These are phyloP conservation scores for Mucor circinelloides DNA, from an alignment of 371 early-diverging fungal species.

Conservation along the genomic window DNA sequence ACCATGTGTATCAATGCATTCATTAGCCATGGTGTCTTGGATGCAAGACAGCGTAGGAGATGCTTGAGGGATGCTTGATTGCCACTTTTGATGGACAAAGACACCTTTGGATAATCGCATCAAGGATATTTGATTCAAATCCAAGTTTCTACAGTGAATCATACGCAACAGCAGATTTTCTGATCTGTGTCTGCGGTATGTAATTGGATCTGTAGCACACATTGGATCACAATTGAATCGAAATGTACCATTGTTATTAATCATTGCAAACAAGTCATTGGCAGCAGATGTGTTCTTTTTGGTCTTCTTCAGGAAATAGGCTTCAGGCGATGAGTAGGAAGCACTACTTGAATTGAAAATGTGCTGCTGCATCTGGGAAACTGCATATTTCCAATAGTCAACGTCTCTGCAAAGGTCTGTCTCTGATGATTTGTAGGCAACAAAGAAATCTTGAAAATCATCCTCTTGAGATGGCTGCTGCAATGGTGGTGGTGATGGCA, in stretches of 20 bases:
- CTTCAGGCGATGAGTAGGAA: slow-evolving; percentile 29
- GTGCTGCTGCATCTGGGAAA: slow-evolving; percentile 26
- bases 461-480: neutral
- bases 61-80: slow-evolving; percentile 18
- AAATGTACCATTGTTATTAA: neutral
- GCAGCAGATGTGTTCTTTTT: neutral
- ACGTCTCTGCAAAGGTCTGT: neutral
- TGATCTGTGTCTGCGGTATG: slow-evolving; percentile 38
- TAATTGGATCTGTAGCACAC: slow-evolving; percentile 10
- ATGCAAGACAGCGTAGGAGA: slow-evolving; percentile 33
- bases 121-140: slow-evolving; percentile 23
- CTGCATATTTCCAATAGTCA: slow-evolving; percentile 10
- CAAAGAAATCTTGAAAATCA: slow-evolving; percentile 14
- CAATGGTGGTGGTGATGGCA: too few species aligned
- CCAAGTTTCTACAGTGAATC: slow-evolving; percentile 27
- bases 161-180: slow-evolving; percentile 39
- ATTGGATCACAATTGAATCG: slow-evolving; percentile 1
- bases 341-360: slow-evolving; percentile 36
- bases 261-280: neutral
- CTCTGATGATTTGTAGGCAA: neutral
- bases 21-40: slow-evolving; percentile 5
- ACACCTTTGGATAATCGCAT: slow-evolving; percentile 44
- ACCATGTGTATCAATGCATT: slow-evolving; percentile 11
- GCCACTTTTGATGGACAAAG: slow-evolving; percentile 46
- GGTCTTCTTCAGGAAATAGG: slow-evolving; percentile 14